Percentiles rank a stretch among this genome's conserved stretches.
Conservation (phyloP, 129 eudicot species). For the Rutidosis leptorrhynchoides region DNA sequence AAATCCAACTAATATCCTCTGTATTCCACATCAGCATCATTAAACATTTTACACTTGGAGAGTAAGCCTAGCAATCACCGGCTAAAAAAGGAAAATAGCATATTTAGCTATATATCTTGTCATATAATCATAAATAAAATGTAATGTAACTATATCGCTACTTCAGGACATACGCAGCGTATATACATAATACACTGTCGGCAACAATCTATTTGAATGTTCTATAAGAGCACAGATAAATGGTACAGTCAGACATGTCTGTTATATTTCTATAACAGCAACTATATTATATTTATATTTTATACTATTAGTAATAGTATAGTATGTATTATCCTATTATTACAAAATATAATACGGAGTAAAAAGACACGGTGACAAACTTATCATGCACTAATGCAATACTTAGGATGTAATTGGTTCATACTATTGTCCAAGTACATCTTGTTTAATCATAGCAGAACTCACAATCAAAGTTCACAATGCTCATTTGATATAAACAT, state of each 20-base stretch:
- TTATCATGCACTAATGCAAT: not conserved
- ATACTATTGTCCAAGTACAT: not conserved
- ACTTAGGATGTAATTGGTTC: not conserved
- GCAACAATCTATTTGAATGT: not conserved
- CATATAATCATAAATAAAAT: not conserved
- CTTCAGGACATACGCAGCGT: not conserved
- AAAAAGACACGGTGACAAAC: too few species aligned
- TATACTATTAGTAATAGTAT: too few species aligned
- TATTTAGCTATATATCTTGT: too few species aligned
- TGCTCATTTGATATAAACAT: not conserved
- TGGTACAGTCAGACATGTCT: not conserved
- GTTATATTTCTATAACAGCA: not conserved
- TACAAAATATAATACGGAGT: not conserved
- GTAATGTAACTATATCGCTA: not conserved
- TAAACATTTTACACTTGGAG: too few species aligned
- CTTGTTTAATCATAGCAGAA: too few species aligned
- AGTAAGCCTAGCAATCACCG: not conserved
- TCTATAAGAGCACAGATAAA: too few species aligned
- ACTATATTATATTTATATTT: too few species aligned
- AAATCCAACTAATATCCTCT: not conserved
- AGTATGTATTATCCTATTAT: not conserved
- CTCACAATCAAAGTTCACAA: not conserved
- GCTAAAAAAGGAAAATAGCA: not conserved
- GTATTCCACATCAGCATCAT: not conserved
- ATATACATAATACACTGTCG: not conserved